Evolutionary conservation across 805 yeast species (phyloP), one percentile per base, ranked within the genome.

Genomic region (Wickerhamomyces silvicola): DNA sequence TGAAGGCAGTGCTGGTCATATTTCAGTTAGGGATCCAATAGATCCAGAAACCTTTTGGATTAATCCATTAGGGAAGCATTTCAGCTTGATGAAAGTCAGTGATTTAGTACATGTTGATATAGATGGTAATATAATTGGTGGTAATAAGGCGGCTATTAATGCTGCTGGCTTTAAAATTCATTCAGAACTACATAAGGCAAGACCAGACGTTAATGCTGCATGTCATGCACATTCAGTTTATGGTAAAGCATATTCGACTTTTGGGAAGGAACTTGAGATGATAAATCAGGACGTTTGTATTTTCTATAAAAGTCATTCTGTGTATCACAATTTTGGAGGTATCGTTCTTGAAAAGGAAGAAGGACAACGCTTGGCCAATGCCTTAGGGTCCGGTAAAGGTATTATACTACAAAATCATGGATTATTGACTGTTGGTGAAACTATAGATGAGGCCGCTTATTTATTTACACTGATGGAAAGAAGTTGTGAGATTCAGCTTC

Each of bases 1-100:
- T 12, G 86, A 82, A 54, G 95, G 94, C 11, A 56, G 75, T 14
- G 86, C 94, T 0, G 95, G 95, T 15, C 95, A 85, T 53, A 84
- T 85, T 36, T 80, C 92, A 7, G 70, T 85, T 10, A 70, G 92
- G 45, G 95, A 85, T 50, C 95, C 95, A 4, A 75, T 81, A 27
- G 75, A 79, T 41, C 81, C 81, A n/a, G 54, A 65, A 28, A 81
- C 90, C 4, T 85, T 85, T 55, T 85, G 95, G 95, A 82, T 85
- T 54, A 85, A 85, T 58, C 95, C 95, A 5, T 62, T 85, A 41
- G 90, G 81, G n/a, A 70, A 67, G 43, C 95, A 85, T 56, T 85
- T 81, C 54, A 66, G 72, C 14, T 50, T 71, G 27, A 58, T 78
- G 50, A 71, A 63, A 43, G 81, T 76, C 18, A 61, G 72, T 13